phyloP scores from a whole-genome alignment of 208 protist species.

The Leishmania braziliensis region DNA sequence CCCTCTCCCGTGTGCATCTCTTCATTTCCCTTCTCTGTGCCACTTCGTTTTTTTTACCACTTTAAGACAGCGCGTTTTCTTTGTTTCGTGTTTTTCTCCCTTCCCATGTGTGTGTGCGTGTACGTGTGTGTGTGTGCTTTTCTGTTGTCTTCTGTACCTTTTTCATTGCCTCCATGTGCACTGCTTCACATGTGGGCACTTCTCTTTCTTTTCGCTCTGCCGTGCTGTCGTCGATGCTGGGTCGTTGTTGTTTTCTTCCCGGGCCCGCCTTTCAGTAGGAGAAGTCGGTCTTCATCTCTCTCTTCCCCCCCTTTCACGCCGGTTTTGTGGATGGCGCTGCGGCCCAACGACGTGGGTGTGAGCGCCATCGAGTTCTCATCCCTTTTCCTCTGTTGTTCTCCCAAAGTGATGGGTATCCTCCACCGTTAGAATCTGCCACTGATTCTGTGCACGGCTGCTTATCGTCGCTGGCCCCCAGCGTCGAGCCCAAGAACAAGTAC shows the following conservation, averaged over 20 bases:
- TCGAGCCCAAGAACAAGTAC: neutral
- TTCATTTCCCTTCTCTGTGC: neutral
- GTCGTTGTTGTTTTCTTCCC: constrained; percentile 15
- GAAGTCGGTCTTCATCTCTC: neutral
- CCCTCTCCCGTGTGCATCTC: too few species aligned
- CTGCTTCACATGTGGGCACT: neutral
- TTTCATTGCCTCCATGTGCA: neutral
- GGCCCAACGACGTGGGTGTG: neutral
- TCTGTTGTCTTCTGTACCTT: neutral
- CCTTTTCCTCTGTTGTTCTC: neutral
- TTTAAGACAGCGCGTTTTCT: neutral
- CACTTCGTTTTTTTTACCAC: neutral
- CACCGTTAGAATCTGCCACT: neutral
- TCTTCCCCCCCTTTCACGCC: neutral
- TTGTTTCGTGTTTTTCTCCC: constrained; percentile 2
- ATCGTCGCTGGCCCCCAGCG: neutral
- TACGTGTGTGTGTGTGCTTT: neutral
- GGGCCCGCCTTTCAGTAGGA: neutral
- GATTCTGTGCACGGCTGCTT: neutral
- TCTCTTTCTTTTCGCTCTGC: neutral
- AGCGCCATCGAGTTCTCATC: neutral
- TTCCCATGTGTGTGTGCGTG: neutral
- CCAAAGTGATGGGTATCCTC: neutral
- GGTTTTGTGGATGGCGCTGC: neutral
- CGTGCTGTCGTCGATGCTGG: neutral